Conservation (phyloP, 176 grass and related monocot genomes). For the Thalia dealbata region DNA sequence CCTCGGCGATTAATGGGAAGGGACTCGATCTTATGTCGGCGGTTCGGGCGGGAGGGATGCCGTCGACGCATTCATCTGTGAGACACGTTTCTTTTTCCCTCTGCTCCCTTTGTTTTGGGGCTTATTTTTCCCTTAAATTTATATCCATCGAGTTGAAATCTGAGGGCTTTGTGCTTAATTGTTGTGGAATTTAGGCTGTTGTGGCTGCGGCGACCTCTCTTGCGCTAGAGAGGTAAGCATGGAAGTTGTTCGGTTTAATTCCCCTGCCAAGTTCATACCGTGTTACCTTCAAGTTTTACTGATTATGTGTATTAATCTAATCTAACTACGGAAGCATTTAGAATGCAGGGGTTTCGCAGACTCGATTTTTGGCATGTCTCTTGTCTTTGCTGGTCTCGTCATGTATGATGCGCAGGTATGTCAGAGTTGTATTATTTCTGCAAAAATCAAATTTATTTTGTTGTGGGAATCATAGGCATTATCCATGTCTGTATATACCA, state of each 20-base stretch:
- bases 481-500: too few species aligned
- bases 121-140: neutral
- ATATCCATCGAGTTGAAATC: neutral
- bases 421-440: neutral
- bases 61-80: conserved; percentile 84
- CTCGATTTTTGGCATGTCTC: conserved; percentile 80
- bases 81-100: conserved; percentile 11
- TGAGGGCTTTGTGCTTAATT: neutral
- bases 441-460: neutral
- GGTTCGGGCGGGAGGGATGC: conserved; percentile 68
- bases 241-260: conserved; percentile 4
- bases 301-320: conserved; percentile 16
- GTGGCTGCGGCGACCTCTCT: conserved; percentile 59
- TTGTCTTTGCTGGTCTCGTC: conserved; percentile 70
- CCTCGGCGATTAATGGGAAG: conserved; percentile 27
- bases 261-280: neutral
- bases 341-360: conserved; percentile 76
- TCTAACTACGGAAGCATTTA: conserved; percentile 32
- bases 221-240: conserved; percentile 74
- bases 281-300: neutral
- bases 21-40: conserved; percentile 39
- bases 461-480: too few species aligned
- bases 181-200: conserved; percentile 34
- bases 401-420: conserved; percentile 96
- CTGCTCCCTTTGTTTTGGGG: neutral